Percentiles rank a stretch among this genome's conserved stretches.
Evolutionary conservation across 2,329 filamentous ascomycete species (phyloP).

Genomic region (Chrysosporium queenslandicum): DNA sequence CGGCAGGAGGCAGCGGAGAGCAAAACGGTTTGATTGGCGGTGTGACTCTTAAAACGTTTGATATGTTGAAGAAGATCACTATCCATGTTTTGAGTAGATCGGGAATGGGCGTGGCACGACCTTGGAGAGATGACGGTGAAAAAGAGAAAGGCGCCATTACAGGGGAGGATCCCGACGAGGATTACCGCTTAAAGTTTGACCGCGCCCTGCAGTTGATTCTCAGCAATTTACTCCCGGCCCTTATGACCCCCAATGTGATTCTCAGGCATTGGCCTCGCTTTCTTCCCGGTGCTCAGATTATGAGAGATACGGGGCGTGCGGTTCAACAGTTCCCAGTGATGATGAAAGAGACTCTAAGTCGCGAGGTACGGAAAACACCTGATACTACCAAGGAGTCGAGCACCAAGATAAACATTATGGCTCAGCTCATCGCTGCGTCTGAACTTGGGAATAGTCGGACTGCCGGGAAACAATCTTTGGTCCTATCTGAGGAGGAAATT

Average conservation of each 20-base stretch:
- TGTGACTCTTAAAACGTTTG: not conserved
- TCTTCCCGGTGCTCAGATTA: not conserved
- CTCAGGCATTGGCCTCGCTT: not conserved
- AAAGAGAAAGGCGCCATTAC: not conserved
- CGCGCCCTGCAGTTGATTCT: not conserved
- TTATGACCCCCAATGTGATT: not conserved
- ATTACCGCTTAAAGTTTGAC: not conserved
- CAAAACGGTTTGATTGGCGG: not conserved
- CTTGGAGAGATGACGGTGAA: not conserved
- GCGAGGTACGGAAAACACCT: not conserved
- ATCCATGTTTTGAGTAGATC: not conserved
- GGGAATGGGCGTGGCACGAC: not conserved
- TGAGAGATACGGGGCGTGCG: not conserved
- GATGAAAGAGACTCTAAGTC: not conserved
- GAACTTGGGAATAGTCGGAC: not conserved
- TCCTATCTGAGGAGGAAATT: slow-evolving; percentile 33
- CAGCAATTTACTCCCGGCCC: not conserved
- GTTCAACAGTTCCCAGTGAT: not conserved
- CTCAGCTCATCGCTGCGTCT: not conserved
- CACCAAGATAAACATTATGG: not conserved
- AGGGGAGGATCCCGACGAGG: not conserved
- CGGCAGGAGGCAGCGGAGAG: not conserved
- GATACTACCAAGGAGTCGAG: not conserved
- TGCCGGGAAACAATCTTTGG: not conserved
- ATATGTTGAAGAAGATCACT: not conserved